Percentiles rank a stretch among this genome's conserved stretches.
Evolutionary conservation across 805 yeast species (phyloP).

Genomic region (Cyberlindnera japonica): DNA sequence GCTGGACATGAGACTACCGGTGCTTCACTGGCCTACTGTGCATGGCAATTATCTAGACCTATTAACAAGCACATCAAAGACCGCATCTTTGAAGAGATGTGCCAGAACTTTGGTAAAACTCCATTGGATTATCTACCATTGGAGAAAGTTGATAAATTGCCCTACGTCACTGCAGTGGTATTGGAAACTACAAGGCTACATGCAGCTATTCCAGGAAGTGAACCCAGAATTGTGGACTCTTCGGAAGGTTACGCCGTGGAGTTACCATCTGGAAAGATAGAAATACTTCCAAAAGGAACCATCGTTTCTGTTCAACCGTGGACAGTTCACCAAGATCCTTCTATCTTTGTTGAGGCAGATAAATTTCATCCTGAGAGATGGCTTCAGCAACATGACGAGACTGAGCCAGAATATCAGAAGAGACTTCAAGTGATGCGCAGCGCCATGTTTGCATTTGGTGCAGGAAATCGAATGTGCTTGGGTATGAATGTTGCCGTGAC

Average conservation of each 20-base stretch:
- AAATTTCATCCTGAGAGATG: slow-evolving; percentile 60
- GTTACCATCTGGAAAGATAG: slow-evolving; percentile 17
- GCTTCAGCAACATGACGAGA: slow-evolving; percentile 41
- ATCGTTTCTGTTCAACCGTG: slow-evolving; percentile 63
- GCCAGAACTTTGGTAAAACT: slow-evolving; percentile 32
- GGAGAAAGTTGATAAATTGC: slow-evolving; percentile 49
- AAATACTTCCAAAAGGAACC: slow-evolving; percentile 49
- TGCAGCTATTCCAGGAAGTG: slow-evolving; percentile 72
- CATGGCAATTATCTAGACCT: slow-evolving; percentile 57
- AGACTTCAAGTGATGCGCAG: slow-evolving; percentile 45
- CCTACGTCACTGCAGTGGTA: slow-evolving; percentile 57
- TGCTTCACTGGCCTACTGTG: slow-evolving; percentile 54
- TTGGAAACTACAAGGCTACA: slow-evolving; percentile 60
- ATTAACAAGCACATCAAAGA: slow-evolving; percentile 43
- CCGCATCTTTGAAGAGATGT: slow-evolving; percentile 45
- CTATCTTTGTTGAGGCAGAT: slow-evolving; percentile 45
- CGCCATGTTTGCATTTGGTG: slow-evolving; percentile 65
- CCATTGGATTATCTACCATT: slow-evolving; percentile 18
- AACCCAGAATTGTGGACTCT: slow-evolving; percentile 51
- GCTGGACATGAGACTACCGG: slow-evolving; percentile 81
- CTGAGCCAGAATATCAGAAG: slow-evolving; percentile 30
- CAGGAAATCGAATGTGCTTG: slow-evolving; percentile 70
- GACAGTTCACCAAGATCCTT: slow-evolving; percentile 51
- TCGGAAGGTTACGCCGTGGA: slow-evolving; percentile 17
- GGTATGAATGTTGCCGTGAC: slow-evolving; percentile 66